These are phyloP conservation scores for Blastobotrys buckinghamii DNA, from an alignment of 1,139 yeast genomes.

Conservation along the genomic window DNA sequence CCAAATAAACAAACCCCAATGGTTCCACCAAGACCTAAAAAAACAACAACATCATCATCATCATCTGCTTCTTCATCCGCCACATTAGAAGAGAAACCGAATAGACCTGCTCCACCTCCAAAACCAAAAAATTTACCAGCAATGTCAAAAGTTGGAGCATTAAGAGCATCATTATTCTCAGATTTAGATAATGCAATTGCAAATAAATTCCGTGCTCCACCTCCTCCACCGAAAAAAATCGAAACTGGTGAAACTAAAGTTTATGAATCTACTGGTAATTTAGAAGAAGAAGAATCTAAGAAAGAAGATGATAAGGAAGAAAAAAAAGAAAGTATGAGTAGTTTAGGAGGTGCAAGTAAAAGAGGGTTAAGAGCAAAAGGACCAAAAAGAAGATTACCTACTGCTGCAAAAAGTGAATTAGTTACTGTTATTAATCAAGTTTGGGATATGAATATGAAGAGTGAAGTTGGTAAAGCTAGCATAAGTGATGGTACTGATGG, in stretches of 20 bases:
- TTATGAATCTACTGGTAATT: slow-evolving; percentile 15
- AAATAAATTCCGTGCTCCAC: slow-evolving; percentile 25
- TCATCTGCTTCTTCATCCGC: background rate
- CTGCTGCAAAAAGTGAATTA: slow-evolving; percentile 32
- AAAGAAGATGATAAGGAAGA: slow-evolving; percentile 15
- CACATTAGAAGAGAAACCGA: background rate
- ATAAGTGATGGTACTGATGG: too few species aligned
- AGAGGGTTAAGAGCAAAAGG: slow-evolving; percentile 55
- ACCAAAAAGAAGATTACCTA: slow-evolving; percentile 71
- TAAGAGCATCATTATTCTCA: slow-evolving; percentile 31
- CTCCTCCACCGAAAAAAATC: slow-evolving; percentile 20
- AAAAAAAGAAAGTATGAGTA: slow-evolving; percentile 20
- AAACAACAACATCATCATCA: background rate
- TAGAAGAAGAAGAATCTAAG: slow-evolving; percentile 17
- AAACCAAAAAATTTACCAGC: slow-evolving; percentile 23
- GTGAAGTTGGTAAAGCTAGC: too few species aligned
- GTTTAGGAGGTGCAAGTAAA: slow-evolving; percentile 36
- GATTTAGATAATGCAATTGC: slow-evolving; percentile 31
- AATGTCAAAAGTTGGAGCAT: slow-evolving; percentile 28
- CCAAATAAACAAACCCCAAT: background rate
- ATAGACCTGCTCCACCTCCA: slow-evolving; percentile 19
- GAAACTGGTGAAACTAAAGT: slow-evolving; percentile 20
- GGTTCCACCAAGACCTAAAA: background rate
- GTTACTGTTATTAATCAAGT: slow-evolving; percentile 21
- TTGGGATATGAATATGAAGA: slow-evolving; percentile 20